Evolutionary conservation across 306 rosid genomes (phyloP).

Genomic region (Castanea sativa): DNA sequence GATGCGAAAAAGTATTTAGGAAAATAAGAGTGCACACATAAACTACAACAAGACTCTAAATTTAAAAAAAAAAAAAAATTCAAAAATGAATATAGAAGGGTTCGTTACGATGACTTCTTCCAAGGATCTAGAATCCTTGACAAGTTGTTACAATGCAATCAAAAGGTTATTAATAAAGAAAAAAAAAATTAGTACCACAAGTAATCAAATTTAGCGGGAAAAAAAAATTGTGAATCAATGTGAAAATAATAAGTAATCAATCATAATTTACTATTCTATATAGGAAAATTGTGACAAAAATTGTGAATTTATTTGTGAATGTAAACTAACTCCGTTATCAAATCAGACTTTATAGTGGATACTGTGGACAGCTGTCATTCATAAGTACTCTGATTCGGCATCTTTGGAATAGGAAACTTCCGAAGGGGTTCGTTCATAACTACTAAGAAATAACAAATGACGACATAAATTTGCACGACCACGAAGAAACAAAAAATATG

Average conservation of each 20-base stretch:
- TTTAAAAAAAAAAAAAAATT: too few relatives aligned
- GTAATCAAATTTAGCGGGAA: too few relatives aligned
- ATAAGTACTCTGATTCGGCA: neutral
- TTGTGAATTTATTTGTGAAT: too few relatives aligned
- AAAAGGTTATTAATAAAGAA: too few relatives aligned
- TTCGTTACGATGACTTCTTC: neutral
- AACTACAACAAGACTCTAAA: too few relatives aligned
- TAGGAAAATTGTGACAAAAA: too few relatives aligned
- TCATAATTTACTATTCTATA: fast-evolving
- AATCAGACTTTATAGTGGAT: neutral
- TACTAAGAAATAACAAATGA: neutral
- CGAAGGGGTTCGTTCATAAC: neutral
- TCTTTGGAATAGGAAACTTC: neutral
- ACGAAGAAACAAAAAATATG: too few relatives aligned
- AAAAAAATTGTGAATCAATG: too few relatives aligned
- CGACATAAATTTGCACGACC: too few relatives aligned
- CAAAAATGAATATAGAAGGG: neutral
- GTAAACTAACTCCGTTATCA: neutral
- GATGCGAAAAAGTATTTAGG: neutral
- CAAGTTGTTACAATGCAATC: neutral
- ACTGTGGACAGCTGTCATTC: neutral
- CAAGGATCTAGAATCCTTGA: neutral
- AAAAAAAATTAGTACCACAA: too few relatives aligned
- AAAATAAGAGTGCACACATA: neutral
- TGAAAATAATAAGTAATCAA: fast-evolving